Evolutionary conservation across 2,329 filamentous ascomycete species (phyloP).

Genomic region (Trichoderma brevicompactum): DNA sequence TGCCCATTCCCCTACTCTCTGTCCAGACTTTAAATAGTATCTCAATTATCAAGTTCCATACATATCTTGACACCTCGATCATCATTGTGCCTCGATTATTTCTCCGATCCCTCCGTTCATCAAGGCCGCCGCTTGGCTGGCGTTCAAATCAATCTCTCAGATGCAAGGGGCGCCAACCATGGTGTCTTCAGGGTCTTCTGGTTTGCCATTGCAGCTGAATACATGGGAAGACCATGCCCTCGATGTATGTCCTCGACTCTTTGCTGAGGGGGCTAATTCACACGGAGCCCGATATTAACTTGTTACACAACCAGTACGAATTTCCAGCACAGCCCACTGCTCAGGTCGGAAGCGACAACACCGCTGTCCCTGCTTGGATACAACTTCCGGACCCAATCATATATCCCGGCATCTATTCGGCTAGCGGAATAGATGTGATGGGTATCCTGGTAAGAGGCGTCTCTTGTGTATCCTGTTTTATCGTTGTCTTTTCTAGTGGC

Average conservation of each 20-base stretch:
- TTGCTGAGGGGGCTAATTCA: not conserved
- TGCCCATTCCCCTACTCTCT: not conserved
- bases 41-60: no score
- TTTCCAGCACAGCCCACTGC: slow-evolving; percentile 26
- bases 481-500: not conserved
- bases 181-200: slow-evolving; percentile 14
- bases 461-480: not conserved
- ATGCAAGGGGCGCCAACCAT: slow-evolving; percentile 3
- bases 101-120: not conserved
- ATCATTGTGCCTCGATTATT: no score
- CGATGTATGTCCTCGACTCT: slow-evolving; percentile 38
- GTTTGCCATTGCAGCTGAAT: slow-evolving; percentile 37
- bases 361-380: slow-evolving; percentile 33
- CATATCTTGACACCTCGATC: no score
- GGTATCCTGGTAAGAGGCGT: slow-evolving; percentile 53
- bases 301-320: slow-evolving; percentile 30
- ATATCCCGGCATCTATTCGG: slow-evolving; percentile 60
- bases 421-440: slow-evolving; percentile 61
- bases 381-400: slow-evolving; percentile 52
- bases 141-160: not conserved
- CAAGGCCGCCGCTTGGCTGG: not conserved
- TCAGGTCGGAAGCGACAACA: not conserved
- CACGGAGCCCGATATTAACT: not conserved
- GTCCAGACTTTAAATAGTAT: not conserved
- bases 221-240: slow-evolving; percentile 45